Evolutionary conservation across 495 filamentous ascomycete genomes (phyloP).

Genomic region (Lepidopterella palustris): DNA sequence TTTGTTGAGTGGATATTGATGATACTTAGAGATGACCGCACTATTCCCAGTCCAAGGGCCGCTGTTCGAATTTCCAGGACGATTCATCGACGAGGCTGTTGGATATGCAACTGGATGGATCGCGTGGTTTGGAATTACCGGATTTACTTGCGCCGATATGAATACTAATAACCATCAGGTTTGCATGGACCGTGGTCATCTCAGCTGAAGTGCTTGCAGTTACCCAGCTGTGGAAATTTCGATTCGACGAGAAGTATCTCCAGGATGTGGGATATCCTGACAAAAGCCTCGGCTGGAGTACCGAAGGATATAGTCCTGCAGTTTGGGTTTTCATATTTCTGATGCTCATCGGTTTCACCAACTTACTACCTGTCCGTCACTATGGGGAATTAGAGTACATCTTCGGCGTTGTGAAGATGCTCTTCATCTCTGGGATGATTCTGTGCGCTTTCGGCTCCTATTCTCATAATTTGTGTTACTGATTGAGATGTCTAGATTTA

Average conservation of each 20-base stretch:
- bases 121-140: constrained; percentile 41
- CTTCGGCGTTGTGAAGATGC: constrained; percentile 43
- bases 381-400: constrained; percentile 48
- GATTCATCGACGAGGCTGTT: constrained; percentile 44
- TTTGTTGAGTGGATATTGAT: too few species aligned
- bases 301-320: constrained; percentile 37
- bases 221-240: constrained; percentile 42
- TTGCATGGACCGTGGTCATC: constrained; percentile 39
- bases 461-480: constrained; percentile 41
- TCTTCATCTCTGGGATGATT: constrained; percentile 42
- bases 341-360: constrained; percentile 38
- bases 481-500: too few species aligned
- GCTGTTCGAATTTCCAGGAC: constrained; percentile 45
- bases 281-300: constrained; percentile 38
- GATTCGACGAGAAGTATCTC: constrained; percentile 39
- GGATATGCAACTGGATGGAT: constrained; percentile 51
- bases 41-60: constrained; percentile 47
- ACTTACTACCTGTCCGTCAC: constrained; percentile 43
- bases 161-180: constrained; percentile 32
- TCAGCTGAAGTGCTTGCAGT: constrained; percentile 43
- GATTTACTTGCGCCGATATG: not conserved
- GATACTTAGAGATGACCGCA: constrained; percentile 50
- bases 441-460: too few species aligned
- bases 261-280: constrained; percentile 34
- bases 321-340: constrained; percentile 41